phyloP scores from a whole-genome alignment of 805 yeast species.

The Nakazawaea pomicola region DNA sequence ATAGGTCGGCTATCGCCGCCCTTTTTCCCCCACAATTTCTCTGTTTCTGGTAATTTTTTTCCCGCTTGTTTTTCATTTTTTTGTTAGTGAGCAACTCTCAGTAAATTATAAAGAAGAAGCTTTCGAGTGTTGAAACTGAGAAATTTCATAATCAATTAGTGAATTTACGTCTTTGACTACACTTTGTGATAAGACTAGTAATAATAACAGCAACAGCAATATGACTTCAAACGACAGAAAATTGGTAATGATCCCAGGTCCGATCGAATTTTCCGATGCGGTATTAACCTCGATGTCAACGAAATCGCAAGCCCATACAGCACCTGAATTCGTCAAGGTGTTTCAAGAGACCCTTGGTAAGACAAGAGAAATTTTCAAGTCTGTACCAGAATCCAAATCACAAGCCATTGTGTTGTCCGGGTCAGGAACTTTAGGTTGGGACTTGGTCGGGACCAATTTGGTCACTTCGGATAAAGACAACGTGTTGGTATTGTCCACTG shows the following conservation, averaged over 20 bases:
- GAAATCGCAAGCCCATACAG: conserved; percentile 86
- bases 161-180: too few relatives aligned
- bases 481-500: conserved; percentile 82
- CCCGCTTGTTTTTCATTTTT: background rate
- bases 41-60: background rate
- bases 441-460: conserved; percentile 75
- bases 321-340: conserved; percentile 72
- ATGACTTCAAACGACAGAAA: conserved; percentile 17
- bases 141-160: too few relatives aligned
- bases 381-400: conserved; percentile 49
- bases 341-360: conserved; percentile 66
- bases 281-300: conserved; percentile 78
- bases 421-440: conserved; percentile 96
- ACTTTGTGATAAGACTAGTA: too few relatives aligned
- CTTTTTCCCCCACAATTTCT: background rate
- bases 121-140: too few relatives aligned
- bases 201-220: background rate
- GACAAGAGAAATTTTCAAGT: conserved; percentile 70
- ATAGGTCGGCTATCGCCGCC: background rate
- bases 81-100: background rate
- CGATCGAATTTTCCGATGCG: conserved; percentile 63
- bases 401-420: conserved; percentile 85
- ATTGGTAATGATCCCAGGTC: conserved; percentile 31
- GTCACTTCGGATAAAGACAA: conserved; percentile 55
- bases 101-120: background rate